Evolutionary conservation across 257 asterid species (phyloP).

Genomic region (Plantago elongata): DNA sequence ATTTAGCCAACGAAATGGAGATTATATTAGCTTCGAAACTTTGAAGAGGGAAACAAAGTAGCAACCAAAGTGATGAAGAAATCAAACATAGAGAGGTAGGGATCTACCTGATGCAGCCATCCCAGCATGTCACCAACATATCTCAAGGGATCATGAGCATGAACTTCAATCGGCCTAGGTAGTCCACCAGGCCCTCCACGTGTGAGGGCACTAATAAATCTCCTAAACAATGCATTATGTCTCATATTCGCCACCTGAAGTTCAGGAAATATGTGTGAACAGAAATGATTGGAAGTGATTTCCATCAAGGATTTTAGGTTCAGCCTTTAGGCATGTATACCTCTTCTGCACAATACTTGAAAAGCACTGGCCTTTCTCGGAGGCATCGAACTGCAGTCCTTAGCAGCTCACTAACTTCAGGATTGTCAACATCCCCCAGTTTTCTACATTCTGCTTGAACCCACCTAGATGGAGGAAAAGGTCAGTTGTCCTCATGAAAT

Average conservation of each 20-base stretch:
- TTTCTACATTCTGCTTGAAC: slow-evolving; percentile 95
- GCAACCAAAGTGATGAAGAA: not conserved
- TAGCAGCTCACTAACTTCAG: slow-evolving; percentile 89
- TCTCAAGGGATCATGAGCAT: slow-evolving; percentile 98
- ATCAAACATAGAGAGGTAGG: slow-evolving; percentile 2
- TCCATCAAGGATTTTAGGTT: slow-evolving; percentile 7
- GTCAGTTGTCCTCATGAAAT: not conserved
- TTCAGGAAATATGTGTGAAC: slow-evolving; percentile 13
- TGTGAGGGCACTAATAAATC: slow-evolving; percentile 97
- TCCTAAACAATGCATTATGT: slow-evolving; percentile 94
- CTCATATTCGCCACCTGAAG: slow-evolving; percentile 96
- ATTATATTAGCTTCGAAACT: slow-evolving; percentile 17
- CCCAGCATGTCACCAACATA: slow-evolving; percentile 99
- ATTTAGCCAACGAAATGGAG: slow-evolving; percentile 21
- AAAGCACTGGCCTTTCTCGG: slow-evolving; percentile 90
- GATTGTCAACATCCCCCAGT: slow-evolving; percentile 90
- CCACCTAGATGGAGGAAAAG: slow-evolving; percentile 56
- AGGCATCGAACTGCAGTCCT: slow-evolving; percentile 91
- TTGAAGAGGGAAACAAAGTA: slow-evolving; percentile 10
- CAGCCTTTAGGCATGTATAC: slow-evolving; percentile 32
- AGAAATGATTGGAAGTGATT: no score
- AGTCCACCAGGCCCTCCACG: slow-evolving; percentile 99
- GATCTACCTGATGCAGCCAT: slow-evolving; percentile 90
- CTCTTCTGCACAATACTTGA: slow-evolving; percentile 98
- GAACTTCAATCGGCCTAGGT: slow-evolving; percentile 99